Base-by-base conservation (phyloP, 495 filamentous ascomycete species). In the Lentithecium fluviatile region DNA sequence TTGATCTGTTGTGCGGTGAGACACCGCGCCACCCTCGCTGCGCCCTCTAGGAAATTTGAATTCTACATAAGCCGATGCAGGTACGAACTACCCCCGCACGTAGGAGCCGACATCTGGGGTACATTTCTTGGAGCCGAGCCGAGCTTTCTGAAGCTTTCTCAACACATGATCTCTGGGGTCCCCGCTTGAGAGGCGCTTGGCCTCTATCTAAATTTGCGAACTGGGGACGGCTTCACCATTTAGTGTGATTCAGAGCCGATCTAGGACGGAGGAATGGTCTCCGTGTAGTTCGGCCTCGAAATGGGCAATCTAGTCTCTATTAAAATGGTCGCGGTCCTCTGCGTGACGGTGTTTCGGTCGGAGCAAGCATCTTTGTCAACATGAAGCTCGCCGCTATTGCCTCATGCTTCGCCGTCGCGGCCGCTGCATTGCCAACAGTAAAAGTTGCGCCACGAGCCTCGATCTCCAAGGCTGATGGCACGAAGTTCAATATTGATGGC, bases 401-500 rank as follows among this genome's bases (percentile, higher is more conserved):
- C 15, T 13, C 19, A 15, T 43, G 3, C 40, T 20, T 5, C 40
- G 23, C 21, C 3, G 47, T n/a, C 10, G 54, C 36, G 19, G 37
- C 42, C 1, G 12, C 47, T 15, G 51, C 58, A 36, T n/a, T 53
- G 5, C 45, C 64, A 49, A 19, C 43, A 17, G 12, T 46, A 7
- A 56, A 36, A 21, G 34, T 40, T 17, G 45, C 45, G 4, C 23
- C 56, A 12, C 24, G 29, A 43, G 64, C 43, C 11, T 57, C 52
- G 23, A 62, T 67, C 19, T 58, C 64, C 2, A 62, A 62, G 36
- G 54, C 53, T 23, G 53, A 55, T 34, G 58, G 64, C 12, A 53
- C 53, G 0, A 77, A 83, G 32, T 87, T 88, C 74, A 77, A 73
- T 49, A 82, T 88, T 64, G 82, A 87, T 68, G 84, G 83, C 19